Evolutionary conservation across 2,329 filamentous ascomycete species (phyloP).

Genomic region (Colletotrichum eremochloae): DNA sequence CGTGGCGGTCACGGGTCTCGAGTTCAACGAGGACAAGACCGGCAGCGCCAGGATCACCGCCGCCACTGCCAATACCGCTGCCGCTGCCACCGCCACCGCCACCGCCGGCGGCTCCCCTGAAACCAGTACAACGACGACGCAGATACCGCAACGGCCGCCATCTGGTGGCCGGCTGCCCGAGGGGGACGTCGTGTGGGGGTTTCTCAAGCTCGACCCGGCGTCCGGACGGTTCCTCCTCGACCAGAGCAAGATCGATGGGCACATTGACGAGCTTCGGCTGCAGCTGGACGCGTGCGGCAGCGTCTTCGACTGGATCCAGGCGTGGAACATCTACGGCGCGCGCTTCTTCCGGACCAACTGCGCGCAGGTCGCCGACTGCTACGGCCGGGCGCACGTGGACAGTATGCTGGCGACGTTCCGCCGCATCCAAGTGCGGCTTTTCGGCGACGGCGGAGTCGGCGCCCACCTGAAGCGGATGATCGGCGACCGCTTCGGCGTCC

Average conservation of each 20-base stretch:
- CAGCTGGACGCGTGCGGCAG: slow-evolving; percentile 67
- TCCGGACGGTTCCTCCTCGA: slow-evolving; percentile 68
- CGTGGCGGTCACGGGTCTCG: slow-evolving; percentile 63
- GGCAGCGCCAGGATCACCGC: slow-evolving; percentile 60
- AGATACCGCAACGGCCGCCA: background rate
- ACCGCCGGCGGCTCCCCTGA: background rate
- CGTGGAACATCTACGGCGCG: slow-evolving; percentile 70
- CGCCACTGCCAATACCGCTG: background rate
- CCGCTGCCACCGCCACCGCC: background rate
- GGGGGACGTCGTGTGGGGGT: slow-evolving; percentile 71
- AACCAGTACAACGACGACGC: background rate
- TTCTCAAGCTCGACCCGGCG: slow-evolving; percentile 64
- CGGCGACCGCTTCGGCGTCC: slow-evolving; percentile 60
- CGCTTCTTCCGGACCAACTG: slow-evolving; percentile 72
- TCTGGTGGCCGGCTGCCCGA: slow-evolving; percentile 55
- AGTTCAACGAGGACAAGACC: slow-evolving; percentile 69
- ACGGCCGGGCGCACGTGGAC: slow-evolving; percentile 67
- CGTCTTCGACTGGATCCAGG: slow-evolving; percentile 70
- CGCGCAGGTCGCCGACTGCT: slow-evolving; percentile 66
- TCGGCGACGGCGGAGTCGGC: slow-evolving; percentile 55
- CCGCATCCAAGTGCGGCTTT: slow-evolving; percentile 65
- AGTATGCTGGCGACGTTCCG: slow-evolving; percentile 65
- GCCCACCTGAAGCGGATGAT: slow-evolving; percentile 62
- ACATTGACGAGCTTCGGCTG: slow-evolving; percentile 67
- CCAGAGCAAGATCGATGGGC: slow-evolving; percentile 65